Evolutionary conservation across 1,139 yeast genomes (phyloP), one percentile per base, ranked within the genome.

Genomic region (Scheffersomyces segobiensis): DNA sequence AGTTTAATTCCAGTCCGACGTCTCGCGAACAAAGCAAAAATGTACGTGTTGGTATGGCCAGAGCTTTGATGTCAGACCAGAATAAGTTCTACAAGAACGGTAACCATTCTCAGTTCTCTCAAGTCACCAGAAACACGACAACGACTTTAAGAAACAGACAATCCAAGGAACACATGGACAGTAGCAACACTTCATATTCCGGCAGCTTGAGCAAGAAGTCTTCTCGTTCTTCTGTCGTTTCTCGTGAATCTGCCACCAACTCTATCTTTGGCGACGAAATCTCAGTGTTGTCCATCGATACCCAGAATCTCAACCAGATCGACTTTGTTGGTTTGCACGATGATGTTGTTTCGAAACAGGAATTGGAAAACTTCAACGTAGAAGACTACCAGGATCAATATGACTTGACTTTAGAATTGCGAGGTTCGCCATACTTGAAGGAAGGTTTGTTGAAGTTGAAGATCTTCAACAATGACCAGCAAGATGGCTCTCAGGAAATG

Each of bases 351-450:
- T 39, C 56, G 52, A 65, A 60, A 22, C 67, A 69, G 54, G 63
- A 68, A 7, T 63, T 77, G 59, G 82, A 79, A 55, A 73, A 78
- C 57, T 80, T 80, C 59, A 72, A 79, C 63, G 76, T 77, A 10
- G 74, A 76, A 52, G 79, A 79, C 59, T 80, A 73, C 65, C 83
- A 80, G 65, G 87, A 84, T 70, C 76, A 77, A 49, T 80, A 80
- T 61, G 93, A 88, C 70, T 81, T 85, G 62, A 81, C 82, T 47
- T 75, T 89, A 61, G 91, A 87, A 63, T 77, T 87, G 52, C 81
- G 82, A 56, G 96, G 95, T 0, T 85, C 93, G 1, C 96, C 96
- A 1, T 89, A 91, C 84, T 83, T 88, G 59, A 88, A 89, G 68
- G 96, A 90, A 73, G 96, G 96, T 0, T 71, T 89, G 53, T 77